Evolutionary conservation across 306 rosid species (phyloP).

Genomic region (Castanopsis chinensis): DNA sequence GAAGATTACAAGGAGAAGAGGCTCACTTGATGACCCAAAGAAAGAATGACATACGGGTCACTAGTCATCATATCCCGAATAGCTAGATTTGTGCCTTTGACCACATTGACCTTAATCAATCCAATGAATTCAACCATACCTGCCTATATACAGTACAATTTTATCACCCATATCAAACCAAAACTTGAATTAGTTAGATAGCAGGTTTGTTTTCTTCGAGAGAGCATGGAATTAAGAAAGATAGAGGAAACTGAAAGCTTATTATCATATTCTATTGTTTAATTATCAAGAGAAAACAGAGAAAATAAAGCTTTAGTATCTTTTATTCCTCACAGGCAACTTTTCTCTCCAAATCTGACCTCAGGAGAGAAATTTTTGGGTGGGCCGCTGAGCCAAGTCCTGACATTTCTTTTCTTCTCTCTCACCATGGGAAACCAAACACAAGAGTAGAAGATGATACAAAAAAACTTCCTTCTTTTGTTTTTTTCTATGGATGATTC

Average conservation of each 20-base stretch:
- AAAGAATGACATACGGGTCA: constrained; percentile 89
- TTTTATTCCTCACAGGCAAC: background rate
- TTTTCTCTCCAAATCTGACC: background rate
- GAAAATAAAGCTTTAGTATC: background rate
- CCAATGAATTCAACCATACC: constrained; percentile 98
- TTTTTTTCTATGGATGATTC: background rate
- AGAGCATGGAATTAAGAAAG: background rate
- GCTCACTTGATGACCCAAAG: constrained; percentile 89
- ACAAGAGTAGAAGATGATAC: background rate
- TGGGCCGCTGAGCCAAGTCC: background rate
- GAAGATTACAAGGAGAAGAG: constrained; percentile 24
- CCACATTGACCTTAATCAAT: constrained; percentile 85
- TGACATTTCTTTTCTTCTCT: background rate
- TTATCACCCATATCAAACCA: constrained; percentile 16
- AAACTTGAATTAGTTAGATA: background rate
- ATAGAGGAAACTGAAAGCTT: background rate
- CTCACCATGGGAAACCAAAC: background rate
- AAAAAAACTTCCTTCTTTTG: background rate
- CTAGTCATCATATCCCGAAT: constrained; percentile 82
- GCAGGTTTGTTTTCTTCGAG: background rate
- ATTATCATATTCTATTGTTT: background rate
- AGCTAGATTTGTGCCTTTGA: constrained; percentile 81
- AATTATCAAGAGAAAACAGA: no score
- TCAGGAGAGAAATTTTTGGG: background rate
- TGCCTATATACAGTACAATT: constrained; percentile 60